Percentiles rank a stretch among this genome's conserved stretches.
These are phyloP conservation scores for Fraxinus americana DNA, from an alignment of 257 asterid species.

Conservation along the genomic window DNA sequence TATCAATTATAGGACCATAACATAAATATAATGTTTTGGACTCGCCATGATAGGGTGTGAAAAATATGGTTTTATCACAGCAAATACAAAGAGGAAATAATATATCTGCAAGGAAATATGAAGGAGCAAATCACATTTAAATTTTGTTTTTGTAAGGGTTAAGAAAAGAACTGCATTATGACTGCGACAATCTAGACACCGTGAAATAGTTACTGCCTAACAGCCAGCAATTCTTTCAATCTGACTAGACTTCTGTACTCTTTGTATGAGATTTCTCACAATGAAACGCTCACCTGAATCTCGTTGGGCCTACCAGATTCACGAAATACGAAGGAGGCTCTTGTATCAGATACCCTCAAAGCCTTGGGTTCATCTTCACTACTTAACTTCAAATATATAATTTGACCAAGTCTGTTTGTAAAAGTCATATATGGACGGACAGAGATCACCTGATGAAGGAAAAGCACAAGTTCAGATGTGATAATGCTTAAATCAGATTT, in stretches of 20 bases:
- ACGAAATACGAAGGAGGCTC: conserved; percentile 70
- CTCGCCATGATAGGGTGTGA: background rate
- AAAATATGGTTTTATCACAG: background rate
- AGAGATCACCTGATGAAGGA: conserved; percentile 67
- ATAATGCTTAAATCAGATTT: conserved; percentile 19
- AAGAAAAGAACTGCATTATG: background rate
- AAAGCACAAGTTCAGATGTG: conserved; percentile 30
- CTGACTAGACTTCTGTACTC: conserved; percentile 10
- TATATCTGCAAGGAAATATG: background rate
- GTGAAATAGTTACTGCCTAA: background rate
- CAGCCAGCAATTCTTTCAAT: conserved; percentile 13
- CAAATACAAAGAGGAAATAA: background rate
- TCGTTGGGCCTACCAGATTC: conserved; percentile 59
- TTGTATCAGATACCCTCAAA: conserved; percentile 68
- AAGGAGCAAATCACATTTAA: background rate
- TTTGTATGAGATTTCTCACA: background rate
- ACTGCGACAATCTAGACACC: background rate
- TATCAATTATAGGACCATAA: background rate
- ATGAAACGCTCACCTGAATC: conserved; percentile 66
- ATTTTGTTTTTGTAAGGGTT: background rate
- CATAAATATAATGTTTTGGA: background rate
- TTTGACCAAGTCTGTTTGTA: conserved; percentile 90
- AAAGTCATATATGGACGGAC: conserved; percentile 87
- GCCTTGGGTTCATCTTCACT: conserved; percentile 82
- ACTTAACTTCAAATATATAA: conserved; percentile 68